Evolutionary conservation across 352 stramenopile species (phyloP), one percentile per base, ranked within the genome.

Genomic region (Halophytophthora polymorphica): DNA sequence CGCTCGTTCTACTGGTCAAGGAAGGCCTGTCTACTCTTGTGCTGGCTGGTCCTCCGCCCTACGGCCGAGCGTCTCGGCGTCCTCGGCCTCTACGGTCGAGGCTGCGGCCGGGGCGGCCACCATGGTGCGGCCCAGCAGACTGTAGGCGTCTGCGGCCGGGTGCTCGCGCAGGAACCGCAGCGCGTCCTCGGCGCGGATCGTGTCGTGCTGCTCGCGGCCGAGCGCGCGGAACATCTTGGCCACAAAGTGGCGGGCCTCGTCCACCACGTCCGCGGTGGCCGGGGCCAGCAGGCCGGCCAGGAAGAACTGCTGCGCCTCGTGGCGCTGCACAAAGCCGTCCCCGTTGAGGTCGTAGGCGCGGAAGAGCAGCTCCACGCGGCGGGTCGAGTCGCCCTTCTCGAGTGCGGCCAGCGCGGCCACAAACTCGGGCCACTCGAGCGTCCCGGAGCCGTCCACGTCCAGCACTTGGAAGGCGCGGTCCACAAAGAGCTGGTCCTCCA

Each of bases 401-500:
- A 89, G 56, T 18, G 77, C 69, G 28, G 71, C 78, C 23, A 91
- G 69, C 23, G 80, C 80, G 6, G 76, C 71, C 38, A 91, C 67
- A 36, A 91, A 91, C 55, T 91, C 76, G 0, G 73, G 56, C 80
- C 80, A 91, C 31, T 91, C 76, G 17, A 91, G 64, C 25, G 74
- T 69, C 4, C 74, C 76, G 0, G 75, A 86, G 17, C 76, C 58
- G 29, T 91, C 76, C 0, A 64, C 64, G 42, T 89, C 80, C 3
- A 91, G 63, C 3, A 86, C 79, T 13, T 77, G 51, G 38, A 88
- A 89, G 5, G 86, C 71, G 19, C 80, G 71, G 46, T 90, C 75
- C 10, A 89, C 69, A 50, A 91, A 91, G 54, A 86, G 69, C n/a
- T 81, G 52, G 34, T 91, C 80, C 56, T 91, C 80, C 11, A 80